Percentiles rank a stretch among this genome's conserved stretches.
Conservation (phyloP, 1,284 basidiomycete genomes). For the Termitomyces sp. region DNA sequence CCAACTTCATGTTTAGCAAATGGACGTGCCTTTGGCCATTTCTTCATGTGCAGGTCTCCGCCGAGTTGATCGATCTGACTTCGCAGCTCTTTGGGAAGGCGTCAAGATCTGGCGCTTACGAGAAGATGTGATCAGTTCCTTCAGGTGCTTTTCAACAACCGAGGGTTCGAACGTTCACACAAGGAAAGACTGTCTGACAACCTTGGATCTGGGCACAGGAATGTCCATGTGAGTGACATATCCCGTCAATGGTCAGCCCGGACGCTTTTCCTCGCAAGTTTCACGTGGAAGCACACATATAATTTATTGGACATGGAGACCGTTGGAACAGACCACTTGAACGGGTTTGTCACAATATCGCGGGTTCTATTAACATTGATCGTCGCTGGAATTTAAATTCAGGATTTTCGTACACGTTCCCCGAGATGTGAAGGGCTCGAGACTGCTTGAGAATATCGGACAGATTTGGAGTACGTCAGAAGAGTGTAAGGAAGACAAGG, state of each 20-base stretch:
- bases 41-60: background rate
- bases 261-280: background rate
- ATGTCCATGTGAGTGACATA: background rate
- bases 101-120: background rate
- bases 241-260: background rate
- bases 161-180: background rate
- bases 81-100: background rate
- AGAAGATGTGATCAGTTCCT: background rate
- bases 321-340: no score
- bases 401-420: background rate
- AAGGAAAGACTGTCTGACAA: background rate
- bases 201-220: background rate
- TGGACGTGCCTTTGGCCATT: background rate
- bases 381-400: background rate
- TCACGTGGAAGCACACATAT: background rate
- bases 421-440: background rate
- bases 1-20: background rate
- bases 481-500: no score
- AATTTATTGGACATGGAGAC: background rate
- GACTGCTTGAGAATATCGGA: background rate
- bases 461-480: background rate
- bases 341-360: background rate
- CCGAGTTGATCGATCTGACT: background rate
- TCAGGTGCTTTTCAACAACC: background rate
- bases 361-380: background rate